These are phyloP conservation scores for Chlorella sp. DNA, from an alignment of 139 green algal species.

Conservation along the genomic window DNA sequence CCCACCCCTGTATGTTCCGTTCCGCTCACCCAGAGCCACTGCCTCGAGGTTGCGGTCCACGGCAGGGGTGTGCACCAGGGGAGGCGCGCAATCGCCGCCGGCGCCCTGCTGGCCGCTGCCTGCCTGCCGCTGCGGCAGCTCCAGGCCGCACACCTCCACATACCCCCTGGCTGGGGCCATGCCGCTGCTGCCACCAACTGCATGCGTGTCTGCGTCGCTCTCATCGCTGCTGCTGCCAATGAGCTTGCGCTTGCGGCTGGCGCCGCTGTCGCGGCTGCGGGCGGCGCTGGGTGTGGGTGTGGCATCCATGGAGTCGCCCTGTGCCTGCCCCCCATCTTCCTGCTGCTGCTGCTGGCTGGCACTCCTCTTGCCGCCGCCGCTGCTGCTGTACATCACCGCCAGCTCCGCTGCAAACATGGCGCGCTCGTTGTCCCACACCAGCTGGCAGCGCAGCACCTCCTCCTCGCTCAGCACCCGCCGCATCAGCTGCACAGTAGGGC, in stretches of 20 bases:
- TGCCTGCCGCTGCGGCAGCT: constrained; percentile 46
- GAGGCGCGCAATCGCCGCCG: not conserved
- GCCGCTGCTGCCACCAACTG: not conserved
- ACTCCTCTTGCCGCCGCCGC: not conserved
- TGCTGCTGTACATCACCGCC: constrained; percentile 50
- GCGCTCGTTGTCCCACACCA: constrained; percentile 52
- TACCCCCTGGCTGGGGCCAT: constrained; percentile 27
- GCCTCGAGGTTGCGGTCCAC: constrained; percentile 65
- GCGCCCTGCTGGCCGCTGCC: not conserved
- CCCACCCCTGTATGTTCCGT: not conserved
- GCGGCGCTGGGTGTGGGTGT: not conserved
- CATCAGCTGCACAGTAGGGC: constrained; percentile 7
- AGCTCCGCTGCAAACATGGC: constrained; percentile 47
- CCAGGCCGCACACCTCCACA: constrained; percentile 66
- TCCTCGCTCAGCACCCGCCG: constrained; percentile 40
- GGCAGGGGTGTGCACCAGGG: constrained; percentile 60
- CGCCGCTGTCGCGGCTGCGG: constrained; percentile 11
- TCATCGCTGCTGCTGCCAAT: not conserved
- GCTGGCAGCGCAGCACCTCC: constrained; percentile 38
- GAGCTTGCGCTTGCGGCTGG: constrained; percentile 45
- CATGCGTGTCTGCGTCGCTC: not conserved
- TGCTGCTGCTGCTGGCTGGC: not conserved
- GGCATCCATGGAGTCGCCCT: not conserved
- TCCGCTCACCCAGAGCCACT: constrained; percentile 65
- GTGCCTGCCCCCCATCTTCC: not conserved